Percentiles rank a stretch among this genome's conserved stretches.
Conservation (phyloP, 495 filamentous ascomycete genomes). For the Tuber melanosporum region DNA sequence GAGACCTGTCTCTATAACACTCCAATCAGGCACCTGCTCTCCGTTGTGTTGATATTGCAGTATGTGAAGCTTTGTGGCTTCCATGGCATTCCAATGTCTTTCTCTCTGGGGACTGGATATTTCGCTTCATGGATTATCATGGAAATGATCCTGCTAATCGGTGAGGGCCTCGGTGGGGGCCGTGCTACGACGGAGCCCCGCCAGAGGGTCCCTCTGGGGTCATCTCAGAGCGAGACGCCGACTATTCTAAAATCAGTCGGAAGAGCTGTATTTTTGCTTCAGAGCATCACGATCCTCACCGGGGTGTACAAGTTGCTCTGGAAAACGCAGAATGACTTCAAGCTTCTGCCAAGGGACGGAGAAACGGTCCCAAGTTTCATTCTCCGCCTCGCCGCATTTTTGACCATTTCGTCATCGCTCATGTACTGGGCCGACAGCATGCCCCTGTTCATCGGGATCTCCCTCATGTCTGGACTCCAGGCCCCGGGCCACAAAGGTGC, state of each 20-base stretch:
- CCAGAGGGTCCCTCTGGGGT: neutral
- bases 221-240: neutral
- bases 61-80: conserved; percentile 6
- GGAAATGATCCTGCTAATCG: neutral
- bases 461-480: neutral
- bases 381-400: neutral
- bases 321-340: neutral
- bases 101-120: neutral
- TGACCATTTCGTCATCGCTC: neutral
- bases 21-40: neutral
- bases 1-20: neutral
- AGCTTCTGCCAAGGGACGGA: neutral
- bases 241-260: neutral
- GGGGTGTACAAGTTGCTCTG: neutral
- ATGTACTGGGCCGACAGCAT: neutral
- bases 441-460: neutral
- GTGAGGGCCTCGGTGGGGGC: neutral
- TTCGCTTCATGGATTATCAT: conserved; percentile 8
- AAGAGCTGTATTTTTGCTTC: neutral
- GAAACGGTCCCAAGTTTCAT: neutral
- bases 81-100: neutral
- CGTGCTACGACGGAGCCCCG: no score
- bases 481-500: neutral
- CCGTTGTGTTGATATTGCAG: neutral
- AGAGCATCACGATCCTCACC: neutral